phyloP scores from a whole-genome alignment of 1,284 basidiomycete species.

The Lignosus rhinocerotis region DNA sequence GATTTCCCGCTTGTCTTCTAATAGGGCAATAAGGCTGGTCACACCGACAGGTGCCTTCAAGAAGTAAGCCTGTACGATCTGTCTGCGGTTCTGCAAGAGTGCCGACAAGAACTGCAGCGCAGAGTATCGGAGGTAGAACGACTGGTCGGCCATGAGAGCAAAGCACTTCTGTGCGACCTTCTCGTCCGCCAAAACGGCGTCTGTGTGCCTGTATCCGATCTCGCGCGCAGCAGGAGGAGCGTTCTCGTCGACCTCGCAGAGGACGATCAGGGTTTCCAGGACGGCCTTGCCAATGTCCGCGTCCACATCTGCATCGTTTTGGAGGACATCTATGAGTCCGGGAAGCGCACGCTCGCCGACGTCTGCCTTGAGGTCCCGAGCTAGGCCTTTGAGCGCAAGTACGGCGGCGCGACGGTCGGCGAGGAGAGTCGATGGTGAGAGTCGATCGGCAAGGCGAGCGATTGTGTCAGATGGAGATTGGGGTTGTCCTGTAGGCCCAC shows the following conservation, averaged over 20 bases:
- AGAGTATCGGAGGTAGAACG: constrained; percentile 88
- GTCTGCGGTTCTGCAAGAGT: constrained; percentile 78
- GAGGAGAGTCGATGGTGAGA: constrained; percentile 83
- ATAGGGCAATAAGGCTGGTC: constrained; percentile 64
- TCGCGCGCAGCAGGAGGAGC: constrained; percentile 48
- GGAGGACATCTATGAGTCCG: constrained; percentile 78
- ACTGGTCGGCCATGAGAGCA: constrained; percentile 68
- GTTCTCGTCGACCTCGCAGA: constrained; percentile 72
- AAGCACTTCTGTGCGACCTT: constrained; percentile 79
- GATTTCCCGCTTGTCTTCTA: constrained; percentile 84
- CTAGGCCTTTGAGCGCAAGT: constrained; percentile 88
- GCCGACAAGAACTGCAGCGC: constrained; percentile 84
- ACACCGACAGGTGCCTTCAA: constrained; percentile 81
- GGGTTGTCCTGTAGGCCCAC: constrained; percentile 73
- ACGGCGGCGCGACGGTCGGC: constrained; percentile 93
- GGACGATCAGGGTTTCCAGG: constrained; percentile 79
- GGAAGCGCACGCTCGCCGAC: constrained; percentile 77
- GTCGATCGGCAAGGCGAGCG: constrained; percentile 82
- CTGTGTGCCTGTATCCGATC: constrained; percentile 73
- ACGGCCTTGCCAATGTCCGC: constrained; percentile 88
- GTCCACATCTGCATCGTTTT: constrained; percentile 87
- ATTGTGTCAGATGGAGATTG: constrained; percentile 88
- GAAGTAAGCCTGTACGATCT: constrained; percentile 86
- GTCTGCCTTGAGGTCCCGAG: constrained; percentile 88
- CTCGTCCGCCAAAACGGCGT: constrained; percentile 68